Conservation (phyloP, 1,284 basidiomycete genomes). For the Phylloporus sp. region DNA sequence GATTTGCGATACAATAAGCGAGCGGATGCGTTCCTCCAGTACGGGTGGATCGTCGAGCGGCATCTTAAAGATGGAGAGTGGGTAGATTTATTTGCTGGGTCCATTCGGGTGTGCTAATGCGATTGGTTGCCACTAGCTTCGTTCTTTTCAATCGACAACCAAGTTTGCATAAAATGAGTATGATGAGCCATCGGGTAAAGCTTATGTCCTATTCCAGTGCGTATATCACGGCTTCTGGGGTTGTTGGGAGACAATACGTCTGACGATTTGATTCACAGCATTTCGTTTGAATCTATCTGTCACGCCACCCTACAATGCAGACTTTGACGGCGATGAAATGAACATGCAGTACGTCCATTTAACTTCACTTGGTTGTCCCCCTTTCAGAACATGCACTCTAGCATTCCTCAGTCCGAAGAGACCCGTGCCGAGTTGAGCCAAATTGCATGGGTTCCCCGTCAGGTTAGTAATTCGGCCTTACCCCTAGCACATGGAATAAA, state of each 20-base stretch:
- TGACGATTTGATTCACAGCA: constrained; percentile 58
- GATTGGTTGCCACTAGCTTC: constrained; percentile 58
- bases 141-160: constrained; percentile 99
- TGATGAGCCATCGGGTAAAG: constrained; percentile 99
- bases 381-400: constrained; percentile 41
- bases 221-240: constrained; percentile 42
- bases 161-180: constrained; percentile 99
- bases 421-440: constrained; percentile 98
- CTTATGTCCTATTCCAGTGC: constrained; percentile 98
- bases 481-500: constrained; percentile 1
- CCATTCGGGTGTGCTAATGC: constrained; percentile 12
- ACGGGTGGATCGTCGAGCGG: constrained; percentile 98
- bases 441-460: constrained; percentile 98
- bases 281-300: constrained; percentile 98
- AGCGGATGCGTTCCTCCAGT: constrained; percentile 97
- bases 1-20: constrained; percentile 97
- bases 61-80: constrained; percentile 98
- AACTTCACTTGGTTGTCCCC: not conserved
- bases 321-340: constrained; percentile 99
- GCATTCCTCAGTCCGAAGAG: constrained; percentile 98
- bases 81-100: constrained; percentile 45
- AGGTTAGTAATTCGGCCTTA: constrained; percentile 58
- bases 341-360: constrained; percentile 89
- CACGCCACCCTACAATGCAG: constrained; percentile 92
- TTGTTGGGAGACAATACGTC: not conserved